Evolutionary conservation across 2,329 filamentous ascomycete genomes (phyloP).

Genomic region (Zymoseptoria ardabiliae): DNA sequence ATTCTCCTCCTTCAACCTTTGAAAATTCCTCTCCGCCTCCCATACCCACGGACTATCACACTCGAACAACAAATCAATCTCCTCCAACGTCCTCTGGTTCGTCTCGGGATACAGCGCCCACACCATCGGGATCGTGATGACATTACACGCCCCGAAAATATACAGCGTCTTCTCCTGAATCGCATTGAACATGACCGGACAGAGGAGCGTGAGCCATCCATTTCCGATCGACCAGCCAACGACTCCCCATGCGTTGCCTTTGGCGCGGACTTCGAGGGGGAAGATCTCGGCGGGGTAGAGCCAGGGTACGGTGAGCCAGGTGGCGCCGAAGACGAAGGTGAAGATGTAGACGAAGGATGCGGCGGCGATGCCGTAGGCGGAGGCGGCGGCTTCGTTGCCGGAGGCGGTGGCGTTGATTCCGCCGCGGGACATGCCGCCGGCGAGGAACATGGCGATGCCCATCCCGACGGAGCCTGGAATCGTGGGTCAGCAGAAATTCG

Average conservation of each 20-base stretch:
- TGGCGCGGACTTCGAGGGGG: slow-evolving; percentile 61
- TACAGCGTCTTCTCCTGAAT: slow-evolving; percentile 66
- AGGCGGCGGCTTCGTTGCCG: slow-evolving; percentile 16
- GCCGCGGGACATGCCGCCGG: slow-evolving; percentile 27
- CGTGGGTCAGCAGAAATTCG: too few species aligned
- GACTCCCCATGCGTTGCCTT: slow-evolving; percentile 69
- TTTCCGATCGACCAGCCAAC: slow-evolving; percentile 72
- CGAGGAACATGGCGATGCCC: slow-evolving; percentile 29
- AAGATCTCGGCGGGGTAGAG: slow-evolving; percentile 60
- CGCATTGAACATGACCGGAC: slow-evolving; percentile 50
- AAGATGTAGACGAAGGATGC: slow-evolving; percentile 66
- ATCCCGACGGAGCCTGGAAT: slow-evolving; percentile 22
- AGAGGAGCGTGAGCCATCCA: slow-evolving; percentile 45
- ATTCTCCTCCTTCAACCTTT: slow-evolving; percentile 53
- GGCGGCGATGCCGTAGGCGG: slow-evolving; percentile 42
- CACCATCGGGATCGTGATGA: slow-evolving; percentile 59
- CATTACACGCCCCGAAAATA: slow-evolving; percentile 63
- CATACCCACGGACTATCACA: slow-evolving; percentile 60
- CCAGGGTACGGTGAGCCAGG: slow-evolving; percentile 52
- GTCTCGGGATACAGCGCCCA: slow-evolving; percentile 70
- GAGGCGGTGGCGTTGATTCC: slow-evolving; percentile 22
- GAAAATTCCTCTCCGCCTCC: slow-evolving; percentile 57
- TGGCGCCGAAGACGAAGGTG: slow-evolving; percentile 57
- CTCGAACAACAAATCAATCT: slow-evolving; percentile 68
- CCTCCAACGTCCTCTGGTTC: slow-evolving; percentile 63